Percentiles rank a stretch among this genome's conserved stretches.
These are phyloP conservation scores for Aureobasidium sp. DNA, from an alignment of 2,329 filamentous ascomycete genomes.

Conservation along the genomic window DNA sequence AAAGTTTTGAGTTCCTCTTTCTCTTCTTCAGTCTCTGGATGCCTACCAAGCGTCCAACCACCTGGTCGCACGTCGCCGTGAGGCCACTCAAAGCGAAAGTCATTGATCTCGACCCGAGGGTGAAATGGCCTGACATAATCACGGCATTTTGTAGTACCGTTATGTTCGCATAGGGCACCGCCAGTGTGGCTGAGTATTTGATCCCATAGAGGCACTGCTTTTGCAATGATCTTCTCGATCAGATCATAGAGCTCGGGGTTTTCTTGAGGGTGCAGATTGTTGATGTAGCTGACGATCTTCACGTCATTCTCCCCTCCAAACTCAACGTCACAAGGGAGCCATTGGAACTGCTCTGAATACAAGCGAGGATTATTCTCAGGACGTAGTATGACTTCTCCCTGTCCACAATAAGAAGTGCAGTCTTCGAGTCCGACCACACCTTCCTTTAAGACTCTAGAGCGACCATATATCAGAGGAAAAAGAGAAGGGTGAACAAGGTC, in stretches of 20 bases:
- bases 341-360: conserved; percentile 24
- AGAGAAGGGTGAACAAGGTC: conserved; percentile 60
- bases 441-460: conserved; percentile 35
- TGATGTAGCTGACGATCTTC: conserved; percentile 27
- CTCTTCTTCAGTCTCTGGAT: neutral
- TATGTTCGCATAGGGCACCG: neutral
- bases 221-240: conserved; percentile 23
- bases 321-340: conserved; percentile 25
- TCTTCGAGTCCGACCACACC: conserved; percentile 27
- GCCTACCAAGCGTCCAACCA: neutral
- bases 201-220: conserved; percentile 26
- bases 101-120: neutral
- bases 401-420: conserved; percentile 28
- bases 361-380: neutral
- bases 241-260: conserved; percentile 22
- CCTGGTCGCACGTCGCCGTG: neutral
- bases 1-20: neutral
- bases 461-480: conserved; percentile 53
- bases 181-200: neutral
- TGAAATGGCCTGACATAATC: neutral
- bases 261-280: conserved; percentile 25
- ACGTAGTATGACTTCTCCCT: conserved; percentile 19
- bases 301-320: conserved; percentile 18
- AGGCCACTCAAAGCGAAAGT: neutral
- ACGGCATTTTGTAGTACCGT: neutral